A percentile compares a stretch with the other conserved stretches of the same genome.
Conservation (phyloP, 305 asterid genomes). For the Salvia sclarea region DNA sequence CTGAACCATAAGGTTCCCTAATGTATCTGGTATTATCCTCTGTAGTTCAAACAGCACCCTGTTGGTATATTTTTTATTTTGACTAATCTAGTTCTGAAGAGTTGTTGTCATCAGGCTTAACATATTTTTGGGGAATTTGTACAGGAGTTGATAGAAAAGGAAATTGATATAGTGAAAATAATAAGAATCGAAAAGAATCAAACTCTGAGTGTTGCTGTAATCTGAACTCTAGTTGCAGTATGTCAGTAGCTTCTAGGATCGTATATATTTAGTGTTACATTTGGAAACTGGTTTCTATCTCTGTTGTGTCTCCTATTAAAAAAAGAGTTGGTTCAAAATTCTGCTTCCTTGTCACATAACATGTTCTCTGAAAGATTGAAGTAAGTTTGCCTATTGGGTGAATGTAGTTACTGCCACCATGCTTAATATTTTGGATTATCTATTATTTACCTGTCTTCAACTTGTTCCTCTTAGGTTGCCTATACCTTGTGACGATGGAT, state of each 20-base stretch:
- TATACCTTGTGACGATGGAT: slow-evolving; percentile 47
- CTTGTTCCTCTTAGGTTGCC: slow-evolving; percentile 57
- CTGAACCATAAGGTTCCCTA: slow-evolving; percentile 3
- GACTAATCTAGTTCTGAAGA: slow-evolving; percentile 5
- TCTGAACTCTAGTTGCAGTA: not conserved
- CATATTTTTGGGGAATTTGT: slow-evolving; percentile 3
- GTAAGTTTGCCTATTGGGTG: slow-evolving; percentile 18
- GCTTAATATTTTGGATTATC: slow-evolving; percentile 10
- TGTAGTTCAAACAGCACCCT: slow-evolving; percentile 13
- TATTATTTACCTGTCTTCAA: slow-evolving; percentile 29
- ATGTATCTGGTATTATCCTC: not conserved
- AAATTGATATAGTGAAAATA: not conserved
- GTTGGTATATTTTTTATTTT: not conserved
- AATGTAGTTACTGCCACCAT: slow-evolving; percentile 15
- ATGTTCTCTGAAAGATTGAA: slow-evolving; percentile 11
- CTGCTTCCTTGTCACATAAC: slow-evolving; percentile 21
- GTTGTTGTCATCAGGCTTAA: not conserved
- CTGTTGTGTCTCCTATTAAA: slow-evolving; percentile 16
- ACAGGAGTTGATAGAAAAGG: not conserved
- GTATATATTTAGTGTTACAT: not conserved
- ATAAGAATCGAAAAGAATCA: not conserved
- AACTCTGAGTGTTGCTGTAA: slow-evolving; percentile 7
- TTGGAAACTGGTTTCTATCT: not conserved
- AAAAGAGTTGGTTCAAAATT: slow-evolving; percentile 13
- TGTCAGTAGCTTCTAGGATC: not conserved